Evolutionary conservation across 169 alveolate genomes (phyloP).

Genomic region (Theileria orientalis): DNA sequence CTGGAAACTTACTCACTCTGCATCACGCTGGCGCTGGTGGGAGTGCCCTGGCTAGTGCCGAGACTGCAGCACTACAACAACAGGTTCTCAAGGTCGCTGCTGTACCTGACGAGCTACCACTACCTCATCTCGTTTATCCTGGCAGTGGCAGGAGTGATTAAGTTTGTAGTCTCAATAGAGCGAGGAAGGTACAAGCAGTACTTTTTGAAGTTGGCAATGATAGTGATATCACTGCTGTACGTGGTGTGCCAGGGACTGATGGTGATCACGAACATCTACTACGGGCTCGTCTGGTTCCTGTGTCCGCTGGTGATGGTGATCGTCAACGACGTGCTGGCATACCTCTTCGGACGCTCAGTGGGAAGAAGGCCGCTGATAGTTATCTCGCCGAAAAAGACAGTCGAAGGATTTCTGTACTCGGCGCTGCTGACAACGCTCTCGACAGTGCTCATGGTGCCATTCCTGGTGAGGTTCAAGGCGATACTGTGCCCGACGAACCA

Average conservation of each 20-base stretch:
- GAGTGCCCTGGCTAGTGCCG: conserved; percentile 78
- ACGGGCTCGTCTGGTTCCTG: conserved; percentile 95
- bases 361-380: conserved; percentile 92
- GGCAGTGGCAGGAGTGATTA: conserved; percentile 86
- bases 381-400: conserved; percentile 98
- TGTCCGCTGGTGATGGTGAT: conserved; percentile 91
- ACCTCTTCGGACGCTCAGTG: conserved; percentile 90
- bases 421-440: conserved; percentile 81
- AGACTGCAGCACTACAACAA: conserved; percentile 58
- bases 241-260: conserved; percentile 72
- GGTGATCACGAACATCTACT: conserved; percentile 88
- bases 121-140: conserved; percentile 81
- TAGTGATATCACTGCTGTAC: conserved; percentile 67
- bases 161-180: conserved; percentile 87
- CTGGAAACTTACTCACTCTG: conserved; percentile 50
- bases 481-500: conserved; percentile 88
- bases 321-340: conserved; percentile 94
- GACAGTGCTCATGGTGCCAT: conserved; percentile 58
- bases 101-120: conserved; percentile 78
- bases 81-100: conserved; percentile 36
- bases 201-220: conserved; percentile 89
- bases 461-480: conserved; percentile 71
- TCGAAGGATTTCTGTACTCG: conserved; percentile 97
- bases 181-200: conserved; percentile 88
- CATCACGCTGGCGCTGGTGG: conserved; percentile 55